Conservation (phyloP, 2,329 filamentous ascomycete species). For the Ophiostoma ips region DNA sequence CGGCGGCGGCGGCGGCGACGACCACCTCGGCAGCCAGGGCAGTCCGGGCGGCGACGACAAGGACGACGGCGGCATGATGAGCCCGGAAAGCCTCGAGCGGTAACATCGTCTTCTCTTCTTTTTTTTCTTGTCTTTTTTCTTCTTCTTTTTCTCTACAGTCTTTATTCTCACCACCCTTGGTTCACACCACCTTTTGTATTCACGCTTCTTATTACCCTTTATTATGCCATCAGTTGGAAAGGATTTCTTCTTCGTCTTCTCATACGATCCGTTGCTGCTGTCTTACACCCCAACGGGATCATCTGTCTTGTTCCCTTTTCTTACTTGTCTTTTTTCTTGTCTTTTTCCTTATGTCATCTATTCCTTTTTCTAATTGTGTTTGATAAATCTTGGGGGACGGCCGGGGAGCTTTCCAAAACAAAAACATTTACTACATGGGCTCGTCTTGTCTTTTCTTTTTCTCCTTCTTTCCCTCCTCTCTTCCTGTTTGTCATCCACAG, state of each 20-base stretch:
- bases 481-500: not conserved
- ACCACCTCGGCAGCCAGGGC: constrained; percentile 37
- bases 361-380: not conserved
- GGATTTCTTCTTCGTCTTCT: not conserved
- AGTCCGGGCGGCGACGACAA: constrained; percentile 39
- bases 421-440: not conserved
- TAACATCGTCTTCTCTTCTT: not conserved
- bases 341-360: not conserved
- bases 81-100: constrained; percentile 55
- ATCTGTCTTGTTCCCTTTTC: not conserved
- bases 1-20: constrained; percentile 22
- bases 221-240: not conserved
- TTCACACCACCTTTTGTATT: not conserved
- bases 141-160: not conserved
- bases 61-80: constrained; percentile 66
- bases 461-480: not conserved
- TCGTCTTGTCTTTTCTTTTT: not conserved
- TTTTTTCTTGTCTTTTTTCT: not conserved
- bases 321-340: not conserved
- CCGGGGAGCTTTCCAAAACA: not conserved
- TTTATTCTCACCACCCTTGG: not conserved
- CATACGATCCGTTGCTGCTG: not conserved
- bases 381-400: not conserved
- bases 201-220: not conserved
- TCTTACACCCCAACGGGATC: no score